Base-by-base conservation (phyloP, 768 basidiomycete genomes). In the Tylopilus subfusipes region DNA sequence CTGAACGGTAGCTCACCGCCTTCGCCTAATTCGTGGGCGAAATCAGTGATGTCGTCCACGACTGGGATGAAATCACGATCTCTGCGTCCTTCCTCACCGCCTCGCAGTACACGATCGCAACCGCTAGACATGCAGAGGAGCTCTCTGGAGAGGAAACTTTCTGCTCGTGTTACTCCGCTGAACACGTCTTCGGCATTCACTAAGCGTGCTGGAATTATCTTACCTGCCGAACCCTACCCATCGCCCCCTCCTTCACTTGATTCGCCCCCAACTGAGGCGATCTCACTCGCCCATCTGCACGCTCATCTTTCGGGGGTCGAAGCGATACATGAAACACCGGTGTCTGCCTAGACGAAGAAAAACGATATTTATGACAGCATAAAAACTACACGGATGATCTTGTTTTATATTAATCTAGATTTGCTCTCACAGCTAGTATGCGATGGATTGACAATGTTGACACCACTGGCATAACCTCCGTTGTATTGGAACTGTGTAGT, bases 181-280 rank as follows among this genome's bases (percentile, higher is more conserved):
- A 58, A 56, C 25, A 29, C 59, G 36, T 54, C 60, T 21, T 56
- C 59, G 21, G 53, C 57, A 22, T 64, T 67, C 21, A 59, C 56
- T 24, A 65, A 72, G 54, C 65, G 69, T 25, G 39, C 48, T 7
- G 59, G 54, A 31, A 52, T 56, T 30, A 57, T 52, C 33, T 69
- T 69, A 42, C 73, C 75, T 8, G 62, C 62, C n/a, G 73, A 73
- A 31, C 70, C 76, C 16, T 82, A 82, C 63, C 81, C 81, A 19
- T 80, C 80, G 0, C 80, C 79, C 2, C 81, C 79, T 48, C 72
- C 69, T 19, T 62, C 65, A 44, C 54, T 63, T 50, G 60, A 61
- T 61, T 64, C 68, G 4, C 71, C 69, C 2, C 55, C 53, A 40
- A 53, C 46, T 0, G 55, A 64, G 18, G 52, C 27, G 12, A 29